Conservation (phyloP, 805 yeast genomes). For the Suhomyces tanzawaensis region DNA sequence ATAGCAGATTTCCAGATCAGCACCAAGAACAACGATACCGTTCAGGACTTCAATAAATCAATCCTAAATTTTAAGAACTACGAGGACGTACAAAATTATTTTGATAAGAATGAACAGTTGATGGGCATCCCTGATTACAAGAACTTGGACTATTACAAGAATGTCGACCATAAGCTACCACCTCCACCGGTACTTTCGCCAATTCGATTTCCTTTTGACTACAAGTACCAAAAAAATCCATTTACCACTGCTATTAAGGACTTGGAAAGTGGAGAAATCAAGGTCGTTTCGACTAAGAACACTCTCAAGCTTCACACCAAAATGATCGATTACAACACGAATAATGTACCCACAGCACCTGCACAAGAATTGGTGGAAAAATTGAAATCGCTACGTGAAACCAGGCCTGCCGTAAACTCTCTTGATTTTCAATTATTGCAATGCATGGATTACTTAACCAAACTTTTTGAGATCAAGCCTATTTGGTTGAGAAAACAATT, state of each 20-base stretch:
- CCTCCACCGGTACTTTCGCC: slow-evolving; percentile 87
- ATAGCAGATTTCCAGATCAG: slow-evolving; percentile 84
- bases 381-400: slow-evolving; percentile 26
- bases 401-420: slow-evolving; percentile 34
- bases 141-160: slow-evolving; percentile 21
- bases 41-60: slow-evolving; percentile 26
- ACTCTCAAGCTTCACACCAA: slow-evolving; percentile 53
- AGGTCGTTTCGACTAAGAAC: slow-evolving; percentile 44
- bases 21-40: slow-evolving; percentile 49
- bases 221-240: slow-evolving; percentile 75
- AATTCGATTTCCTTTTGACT: slow-evolving; percentile 71
- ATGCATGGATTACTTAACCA: slow-evolving; percentile 43
- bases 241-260: slow-evolving; percentile 45
- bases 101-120: slow-evolving; percentile 22
- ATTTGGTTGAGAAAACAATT: slow-evolving; percentile 83
- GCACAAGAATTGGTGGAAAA: slow-evolving; percentile 45
- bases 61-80: slow-evolving; percentile 24
- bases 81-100: slow-evolving; percentile 23
- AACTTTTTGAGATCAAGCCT: slow-evolving; percentile 68
- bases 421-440: slow-evolving; percentile 34
- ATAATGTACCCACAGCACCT: slow-evolving; percentile 48
- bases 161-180: slow-evolving; percentile 57
- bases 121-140: slow-evolving; percentile 27
- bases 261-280: slow-evolving; percentile 58
- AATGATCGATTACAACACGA: slow-evolving; percentile 46